Evolutionary conservation across 2,329 filamentous ascomycete species (phyloP), one percentile per base, ranked within the genome.

Genomic region (Annulohypoxylon truncatum): DNA sequence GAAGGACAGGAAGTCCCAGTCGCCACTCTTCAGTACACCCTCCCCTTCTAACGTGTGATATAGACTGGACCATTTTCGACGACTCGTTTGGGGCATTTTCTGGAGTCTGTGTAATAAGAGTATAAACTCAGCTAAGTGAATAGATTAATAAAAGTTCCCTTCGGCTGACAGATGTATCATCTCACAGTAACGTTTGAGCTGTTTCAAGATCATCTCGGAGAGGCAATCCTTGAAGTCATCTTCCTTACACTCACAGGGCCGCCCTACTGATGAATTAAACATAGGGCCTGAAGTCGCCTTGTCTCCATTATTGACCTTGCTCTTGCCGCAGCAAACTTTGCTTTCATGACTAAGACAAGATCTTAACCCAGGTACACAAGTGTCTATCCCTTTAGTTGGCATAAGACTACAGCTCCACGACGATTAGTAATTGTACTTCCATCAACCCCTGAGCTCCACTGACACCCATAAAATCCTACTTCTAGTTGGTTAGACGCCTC

Each of bases 81-180:
- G 10, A 10, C 24, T 55, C 15, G 58, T 50, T 20, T 9, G 50
- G 1, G 51, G 50, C 2, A 55, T 33, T 20, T 51, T 29, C 31
- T 31, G 40, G 2, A 61, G 50, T 26, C 38, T 20, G 24, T 61
- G 42, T 13, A 55, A n/a, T 10, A 55, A 15, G n/a, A 61, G 50
- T 22, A 61, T n/a, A 2, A 50, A 47, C n/a, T 61, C 51, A 12
- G 58, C 50, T 61, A 47, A 7, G 22, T 8, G 8, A 6, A 22
- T 18, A n/a, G 24, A n/a, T 50, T n/a, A 38, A 40, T 40, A 57
- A 9, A 18, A n/a, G 18, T n/a, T 38, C n/a, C n/a, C 20, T n/a
- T n/a, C n/a, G n/a, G n/a, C 13, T 13, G 9, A 40, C 7, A 9
- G 7, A 13, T 3, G 12, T 18, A 10, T 2, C 5, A 4, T 5